A percentile compares a stretch with the other conserved stretches of the same genome.
phyloP scores from a whole-genome alignment of 2,329 filamentous ascomycete species.

The Neonectria faginata region DNA sequence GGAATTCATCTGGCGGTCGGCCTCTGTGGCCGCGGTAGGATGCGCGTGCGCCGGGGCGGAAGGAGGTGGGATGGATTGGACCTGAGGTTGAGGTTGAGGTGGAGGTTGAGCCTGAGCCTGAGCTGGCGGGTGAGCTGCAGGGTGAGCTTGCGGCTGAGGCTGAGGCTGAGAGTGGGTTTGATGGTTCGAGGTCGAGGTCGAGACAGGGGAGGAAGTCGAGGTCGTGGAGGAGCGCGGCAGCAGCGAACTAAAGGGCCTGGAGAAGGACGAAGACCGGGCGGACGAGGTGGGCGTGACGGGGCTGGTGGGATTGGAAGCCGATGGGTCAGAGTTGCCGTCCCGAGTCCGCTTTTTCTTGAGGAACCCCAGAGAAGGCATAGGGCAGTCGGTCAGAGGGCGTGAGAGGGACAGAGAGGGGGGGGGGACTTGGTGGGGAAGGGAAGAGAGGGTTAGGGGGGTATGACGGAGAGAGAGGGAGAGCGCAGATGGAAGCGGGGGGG shows the following conservation, averaged over 20 bases:
- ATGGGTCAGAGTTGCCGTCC: conserved; percentile 81
- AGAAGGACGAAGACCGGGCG: conserved; percentile 57
- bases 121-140: not conserved
- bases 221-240: conserved; percentile 50
- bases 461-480: conserved; percentile 34
- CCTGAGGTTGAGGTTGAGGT: conserved; percentile 46
- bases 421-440: conserved; percentile 30
- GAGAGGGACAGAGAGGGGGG: conserved; percentile 21
- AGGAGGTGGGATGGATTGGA: conserved; percentile 32
- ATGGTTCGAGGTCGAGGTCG: conserved; percentile 20
- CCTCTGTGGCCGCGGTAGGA: conserved; percentile 36
- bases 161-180: conserved; percentile 10
- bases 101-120: conserved; percentile 31
- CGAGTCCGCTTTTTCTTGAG: conserved; percentile 99
- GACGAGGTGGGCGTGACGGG: conserved; percentile 69
- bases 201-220: conserved; percentile 49
- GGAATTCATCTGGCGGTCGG: conserved; percentile 45
- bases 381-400: conserved; percentile 36
- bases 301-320: conserved; percentile 73
- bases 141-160: conserved; percentile 23
- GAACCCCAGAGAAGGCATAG: conserved; percentile 95
- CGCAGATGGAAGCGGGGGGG: conserved; percentile 21
- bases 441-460: conserved; percentile 29
- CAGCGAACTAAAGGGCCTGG: conserved; percentile 60
- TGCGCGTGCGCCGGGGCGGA: conserved; percentile 35